These are phyloP conservation scores for Kluyveromyces starmeri DNA, from an alignment of 805 yeast species.

Conservation along the genomic window DNA sequence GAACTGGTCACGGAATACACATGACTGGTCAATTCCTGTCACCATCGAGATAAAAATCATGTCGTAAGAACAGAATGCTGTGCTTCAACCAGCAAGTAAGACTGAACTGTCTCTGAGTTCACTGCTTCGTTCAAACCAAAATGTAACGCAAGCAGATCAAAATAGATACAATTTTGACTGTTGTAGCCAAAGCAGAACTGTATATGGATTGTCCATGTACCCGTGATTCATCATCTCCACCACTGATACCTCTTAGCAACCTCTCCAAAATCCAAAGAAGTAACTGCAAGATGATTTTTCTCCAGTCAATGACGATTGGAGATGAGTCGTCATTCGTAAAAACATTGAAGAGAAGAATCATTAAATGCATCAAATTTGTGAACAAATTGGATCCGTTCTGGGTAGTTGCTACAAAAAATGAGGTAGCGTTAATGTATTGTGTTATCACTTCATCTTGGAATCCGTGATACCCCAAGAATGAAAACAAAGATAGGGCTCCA, in stretches of 20 bases:
- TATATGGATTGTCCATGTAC: background rate
- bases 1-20: no score
- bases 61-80: no score
- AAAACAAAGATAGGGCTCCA: constrained; percentile 3
- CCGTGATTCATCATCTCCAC: background rate
- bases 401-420: constrained; percentile 2
- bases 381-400: background rate
- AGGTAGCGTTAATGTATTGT: constrained; percentile 1
- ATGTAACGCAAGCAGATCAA: constrained; percentile 1
- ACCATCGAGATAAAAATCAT: no score
- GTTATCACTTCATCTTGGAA: constrained; percentile 3
- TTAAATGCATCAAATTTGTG: background rate
- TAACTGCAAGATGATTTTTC: constrained; percentile 1
- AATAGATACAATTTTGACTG: background rate
- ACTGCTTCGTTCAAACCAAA: background rate
- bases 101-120: no score
- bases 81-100: no score
- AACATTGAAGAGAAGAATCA: constrained; percentile 1
- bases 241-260: background rate
- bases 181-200: background rate
- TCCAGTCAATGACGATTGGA: constrained; percentile 2
- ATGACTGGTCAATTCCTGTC: no score
- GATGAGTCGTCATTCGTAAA: background rate
- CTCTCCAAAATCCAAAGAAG: constrained; percentile 3
- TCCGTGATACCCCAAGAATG: constrained; percentile 4